Conservation (phyloP, 2,329 filamentous ascomycete species). For the Claviceps pusilla region DNA sequence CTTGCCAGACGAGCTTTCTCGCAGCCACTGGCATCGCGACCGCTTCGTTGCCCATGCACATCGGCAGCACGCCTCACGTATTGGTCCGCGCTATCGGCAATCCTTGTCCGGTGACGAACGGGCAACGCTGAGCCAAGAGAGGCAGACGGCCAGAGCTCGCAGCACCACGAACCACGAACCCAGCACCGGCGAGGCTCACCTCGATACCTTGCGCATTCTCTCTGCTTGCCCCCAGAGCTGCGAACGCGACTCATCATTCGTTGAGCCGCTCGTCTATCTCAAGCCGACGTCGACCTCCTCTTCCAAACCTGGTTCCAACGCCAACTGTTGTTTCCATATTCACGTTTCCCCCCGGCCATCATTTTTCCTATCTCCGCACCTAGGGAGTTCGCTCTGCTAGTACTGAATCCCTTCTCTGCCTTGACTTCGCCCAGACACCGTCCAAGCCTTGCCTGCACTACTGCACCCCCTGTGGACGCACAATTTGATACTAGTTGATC, state of each 20-base stretch:
- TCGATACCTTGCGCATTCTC: neutral
- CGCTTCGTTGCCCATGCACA: slow-evolving; percentile 9
- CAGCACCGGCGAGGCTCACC: neutral
- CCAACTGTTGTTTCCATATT: slow-evolving; percentile 11
- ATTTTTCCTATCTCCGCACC: slow-evolving; percentile 5
- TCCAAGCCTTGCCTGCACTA: slow-evolving; percentile 1
- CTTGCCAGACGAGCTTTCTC: slow-evolving; percentile 3
- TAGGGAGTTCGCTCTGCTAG: slow-evolving; percentile 1
- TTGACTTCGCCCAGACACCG: slow-evolving; percentile 3
- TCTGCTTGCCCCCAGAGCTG: neutral
- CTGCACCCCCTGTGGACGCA: slow-evolving; percentile 7
- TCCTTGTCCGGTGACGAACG: slow-evolving; percentile 8
- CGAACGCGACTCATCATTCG: neutral
- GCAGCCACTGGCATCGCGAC: slow-evolving; percentile 7
- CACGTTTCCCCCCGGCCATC: slow-evolving; percentile 7
- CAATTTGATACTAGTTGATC: slow-evolving; percentile 2
- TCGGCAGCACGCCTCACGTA: slow-evolving; percentile 10
- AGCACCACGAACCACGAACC: neutral
- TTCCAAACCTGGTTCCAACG: slow-evolving; percentile 3
- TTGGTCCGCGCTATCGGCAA: slow-evolving; percentile 11
- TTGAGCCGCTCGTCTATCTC: neutral
- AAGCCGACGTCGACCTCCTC: slow-evolving; percentile 1
- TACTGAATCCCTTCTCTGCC: slow-evolving; percentile 7
- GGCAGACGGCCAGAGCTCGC: neutral
- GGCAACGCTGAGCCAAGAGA: slow-evolving; percentile 1